Percentiles rank a stretch among this genome's conserved stretches.
phyloP scores from a whole-genome alignment of 75 land plant genomes.

The Adiantum capillusveneris region DNA sequence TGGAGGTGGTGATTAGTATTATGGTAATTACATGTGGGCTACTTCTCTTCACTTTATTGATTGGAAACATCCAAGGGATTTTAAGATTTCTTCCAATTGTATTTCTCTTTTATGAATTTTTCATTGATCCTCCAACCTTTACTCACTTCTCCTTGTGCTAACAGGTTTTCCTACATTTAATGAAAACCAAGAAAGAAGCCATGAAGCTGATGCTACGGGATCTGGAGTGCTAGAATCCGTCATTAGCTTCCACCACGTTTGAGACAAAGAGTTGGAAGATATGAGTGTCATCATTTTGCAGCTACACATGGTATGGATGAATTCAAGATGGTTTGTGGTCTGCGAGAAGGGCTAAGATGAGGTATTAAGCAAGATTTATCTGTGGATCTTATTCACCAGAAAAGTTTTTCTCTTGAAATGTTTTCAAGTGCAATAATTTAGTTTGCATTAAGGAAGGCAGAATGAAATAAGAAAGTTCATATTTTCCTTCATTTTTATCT shows the following conservation, averaged over 20 bases:
- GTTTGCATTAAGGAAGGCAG: no score
- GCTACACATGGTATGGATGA: slow-evolving; percentile 70
- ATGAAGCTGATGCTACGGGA: slow-evolving; percentile 73
- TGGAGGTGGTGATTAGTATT: slow-evolving; percentile 79
- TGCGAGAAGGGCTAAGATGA: slow-evolving; percentile 79
- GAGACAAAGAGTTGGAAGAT: slow-evolving; percentile 70
- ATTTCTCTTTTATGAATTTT: no score
- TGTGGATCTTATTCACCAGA: slow-evolving; percentile 72
- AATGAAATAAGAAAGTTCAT: not conserved
- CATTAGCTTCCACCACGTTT: slow-evolving; percentile 66
- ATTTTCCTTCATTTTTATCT: not conserved
- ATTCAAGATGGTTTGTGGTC: slow-evolving; percentile 46
- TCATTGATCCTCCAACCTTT: no score
- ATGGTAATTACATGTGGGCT: slow-evolving; percentile 58
- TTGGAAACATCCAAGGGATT: slow-evolving; percentile 86
- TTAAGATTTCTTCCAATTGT: no score
- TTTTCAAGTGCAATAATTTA: no score
- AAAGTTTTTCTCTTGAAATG: slow-evolving; percentile 5
- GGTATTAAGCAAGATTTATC: slow-evolving; percentile 79
- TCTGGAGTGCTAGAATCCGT: slow-evolving; percentile 83
- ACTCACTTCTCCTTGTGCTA: not conserved
- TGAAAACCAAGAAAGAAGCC: slow-evolving; percentile 65
- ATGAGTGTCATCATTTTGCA: slow-evolving; percentile 71
- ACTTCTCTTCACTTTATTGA: slow-evolving; percentile 70
- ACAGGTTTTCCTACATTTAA: slow-evolving; percentile 68